Conservation (phyloP, 192 early-diverging fungal genomes). For the Diversispora epigaea region DNA sequence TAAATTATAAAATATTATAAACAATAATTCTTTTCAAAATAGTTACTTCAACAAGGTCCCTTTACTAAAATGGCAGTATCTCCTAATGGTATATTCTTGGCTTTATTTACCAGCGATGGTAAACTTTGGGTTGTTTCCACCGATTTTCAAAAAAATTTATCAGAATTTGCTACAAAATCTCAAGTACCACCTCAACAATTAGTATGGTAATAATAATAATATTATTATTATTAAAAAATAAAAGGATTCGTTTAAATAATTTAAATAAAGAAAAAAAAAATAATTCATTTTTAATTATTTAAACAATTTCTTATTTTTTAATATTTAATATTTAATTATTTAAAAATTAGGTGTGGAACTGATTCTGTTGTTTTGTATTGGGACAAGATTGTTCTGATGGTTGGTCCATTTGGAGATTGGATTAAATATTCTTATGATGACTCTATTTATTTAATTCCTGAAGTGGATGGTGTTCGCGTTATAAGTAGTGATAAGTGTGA, state of each 20-base stretch:
- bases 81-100: conserved; percentile 91
- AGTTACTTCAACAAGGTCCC: conserved; percentile 85
- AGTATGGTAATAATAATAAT: conserved; percentile 61
- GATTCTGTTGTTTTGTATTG: conserved; percentile 90
- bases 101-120: conserved; percentile 76
- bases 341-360: conserved; percentile 78
- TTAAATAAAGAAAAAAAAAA: no score
- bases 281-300: not conserved
- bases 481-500: conserved; percentile 82
- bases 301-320: not conserved
- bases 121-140: conserved; percentile 90
- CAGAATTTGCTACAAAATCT: conserved; percentile 74
- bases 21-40: conserved; percentile 10
- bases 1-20: not conserved
- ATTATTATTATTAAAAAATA: not conserved
- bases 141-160: conserved; percentile 91
- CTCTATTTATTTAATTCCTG: conserved; percentile 78
- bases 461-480: conserved; percentile 90
- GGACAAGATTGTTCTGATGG: conserved; percentile 78
- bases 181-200: conserved; percentile 68
- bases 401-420: conserved; percentile 92
- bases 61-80: conserved; percentile 87
- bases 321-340: no score
- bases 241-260: no score
- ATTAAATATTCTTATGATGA: conserved; percentile 78